phyloP scores from a whole-genome alignment of 495 filamentous ascomycete species.

The Rhizodiscina lignyota region DNA sequence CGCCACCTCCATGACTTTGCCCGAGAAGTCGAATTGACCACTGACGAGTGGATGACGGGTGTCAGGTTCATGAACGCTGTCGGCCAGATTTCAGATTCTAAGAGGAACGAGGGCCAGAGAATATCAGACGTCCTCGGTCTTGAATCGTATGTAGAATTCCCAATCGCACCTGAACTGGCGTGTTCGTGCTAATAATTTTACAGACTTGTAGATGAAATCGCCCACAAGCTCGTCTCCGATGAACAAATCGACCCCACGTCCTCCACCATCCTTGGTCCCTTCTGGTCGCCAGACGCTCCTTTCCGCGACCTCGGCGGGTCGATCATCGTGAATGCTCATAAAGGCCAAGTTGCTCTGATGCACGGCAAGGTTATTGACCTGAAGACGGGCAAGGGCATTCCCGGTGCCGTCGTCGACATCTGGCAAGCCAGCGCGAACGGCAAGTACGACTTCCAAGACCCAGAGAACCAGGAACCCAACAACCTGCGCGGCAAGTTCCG shows the following conservation, averaged over 20 bases:
- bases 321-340: slow-evolving; percentile 51
- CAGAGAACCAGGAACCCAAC: slow-evolving; percentile 52
- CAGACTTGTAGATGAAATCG: slow-evolving; percentile 70
- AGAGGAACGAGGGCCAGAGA: slow-evolving; percentile 62
- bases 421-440: slow-evolving; percentile 78
- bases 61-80: slow-evolving; percentile 40
- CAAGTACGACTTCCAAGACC: slow-evolving; percentile 82
- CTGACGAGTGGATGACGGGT: slow-evolving; percentile 66
- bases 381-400: slow-evolving; percentile 53
- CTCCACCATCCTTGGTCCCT: slow-evolving; percentile 70
- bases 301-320: slow-evolving; percentile 53
- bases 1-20: slow-evolving; percentile 71
- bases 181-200: slow-evolving; percentile 1
- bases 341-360: slow-evolving; percentile 54
- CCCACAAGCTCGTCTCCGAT: slow-evolving; percentile 62
- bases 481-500: slow-evolving; percentile 76
- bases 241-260: slow-evolving; percentile 56
- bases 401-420: slow-evolving; percentile 59
- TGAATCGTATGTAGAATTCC: slow-evolving; percentile 57
- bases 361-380: slow-evolving; percentile 60
- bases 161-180: not conserved
- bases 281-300: slow-evolving; percentile 73
- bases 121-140: slow-evolving; percentile 67
- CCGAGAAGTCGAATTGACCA: slow-evolving; percentile 63
- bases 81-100: slow-evolving; percentile 37